These are phyloP conservation scores for Penicillium cataractarum DNA, from an alignment of 495 filamentous ascomycete species.

Conservation along the genomic window DNA sequence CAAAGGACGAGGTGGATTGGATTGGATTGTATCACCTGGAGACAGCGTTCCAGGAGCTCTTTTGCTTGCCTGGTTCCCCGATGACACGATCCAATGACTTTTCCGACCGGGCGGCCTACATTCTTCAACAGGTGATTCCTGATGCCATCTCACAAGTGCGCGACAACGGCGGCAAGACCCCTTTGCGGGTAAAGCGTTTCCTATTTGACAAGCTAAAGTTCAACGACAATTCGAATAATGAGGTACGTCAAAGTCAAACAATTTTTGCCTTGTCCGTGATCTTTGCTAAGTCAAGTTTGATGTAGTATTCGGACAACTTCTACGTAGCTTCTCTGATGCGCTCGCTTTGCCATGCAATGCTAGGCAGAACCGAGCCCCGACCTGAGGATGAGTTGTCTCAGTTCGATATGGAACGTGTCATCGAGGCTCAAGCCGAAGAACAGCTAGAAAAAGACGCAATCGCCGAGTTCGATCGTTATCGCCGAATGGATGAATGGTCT, in stretches of 20 bases:
- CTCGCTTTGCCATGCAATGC: conserved; percentile 75
- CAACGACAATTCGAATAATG: conserved; percentile 91
- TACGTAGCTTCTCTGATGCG: conserved; percentile 83
- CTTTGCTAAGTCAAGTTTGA: background rate
- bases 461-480: conserved; percentile 85
- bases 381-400: conserved; percentile 46
- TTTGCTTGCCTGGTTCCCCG: conserved; percentile 71
- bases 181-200: conserved; percentile 73
- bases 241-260: conserved; percentile 46
- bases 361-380: conserved; percentile 51
- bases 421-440: conserved; percentile 62
- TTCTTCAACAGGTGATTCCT: conserved; percentile 79
- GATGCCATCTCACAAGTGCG: conserved; percentile 77
- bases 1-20: conserved; percentile 68
- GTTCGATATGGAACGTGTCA: conserved; percentile 50
- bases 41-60: conserved; percentile 82
- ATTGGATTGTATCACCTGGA: conserved; percentile 83
- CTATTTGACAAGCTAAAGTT: conserved; percentile 85
- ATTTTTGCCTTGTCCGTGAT: background rate
- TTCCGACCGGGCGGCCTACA: conserved; percentile 76
- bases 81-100: conserved; percentile 91
- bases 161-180: conserved; percentile 74
- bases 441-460: conserved; percentile 70
- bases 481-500: conserved; percentile 92
- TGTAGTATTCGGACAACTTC: conserved; percentile 76